Conservation (phyloP, 2,329 filamentous ascomycete genomes). For the Scytalidium sp. region DNA sequence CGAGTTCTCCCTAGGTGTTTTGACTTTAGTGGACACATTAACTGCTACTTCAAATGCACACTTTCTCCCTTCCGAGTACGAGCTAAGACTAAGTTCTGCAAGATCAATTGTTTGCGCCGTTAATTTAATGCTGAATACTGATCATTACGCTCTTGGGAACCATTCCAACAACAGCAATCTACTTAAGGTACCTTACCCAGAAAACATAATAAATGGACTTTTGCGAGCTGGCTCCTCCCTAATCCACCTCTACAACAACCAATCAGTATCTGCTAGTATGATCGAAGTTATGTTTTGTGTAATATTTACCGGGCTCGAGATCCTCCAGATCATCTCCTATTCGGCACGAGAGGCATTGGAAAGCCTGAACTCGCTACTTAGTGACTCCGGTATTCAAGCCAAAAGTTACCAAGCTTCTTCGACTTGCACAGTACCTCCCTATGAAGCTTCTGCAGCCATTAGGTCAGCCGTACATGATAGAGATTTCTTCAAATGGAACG, state of each 20-base stretch:
- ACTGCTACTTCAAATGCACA: not conserved
- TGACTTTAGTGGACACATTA: constrained; percentile 1
- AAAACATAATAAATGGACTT: constrained; percentile 1
- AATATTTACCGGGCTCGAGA: constrained; percentile 1
- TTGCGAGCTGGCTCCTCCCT: not conserved
- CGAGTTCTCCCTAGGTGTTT: not conserved
- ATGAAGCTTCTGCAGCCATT: not conserved
- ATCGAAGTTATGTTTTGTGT: not conserved
- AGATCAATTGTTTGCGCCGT: constrained; percentile 1
- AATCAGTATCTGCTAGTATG: not conserved
- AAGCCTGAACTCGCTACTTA: not conserved
- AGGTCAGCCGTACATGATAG: not conserved
- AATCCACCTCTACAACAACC: not conserved
- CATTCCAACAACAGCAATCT: not conserved
- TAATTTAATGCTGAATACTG: constrained; percentile 1
- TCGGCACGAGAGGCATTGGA: not conserved
- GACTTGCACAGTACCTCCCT: not conserved
- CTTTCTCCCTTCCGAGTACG: not conserved
- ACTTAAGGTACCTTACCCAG: constrained; percentile 1
- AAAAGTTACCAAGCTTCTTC: not conserved
- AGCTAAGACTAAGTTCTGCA: constrained; percentile 1
- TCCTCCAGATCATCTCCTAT: not conserved
- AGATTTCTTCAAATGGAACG: not conserved
- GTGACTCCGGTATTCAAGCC: not conserved
- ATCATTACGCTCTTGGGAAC: not conserved